phyloP scores from a whole-genome alignment of 2,329 filamentous ascomycete species.

The Trichoderma sp. region DNA sequence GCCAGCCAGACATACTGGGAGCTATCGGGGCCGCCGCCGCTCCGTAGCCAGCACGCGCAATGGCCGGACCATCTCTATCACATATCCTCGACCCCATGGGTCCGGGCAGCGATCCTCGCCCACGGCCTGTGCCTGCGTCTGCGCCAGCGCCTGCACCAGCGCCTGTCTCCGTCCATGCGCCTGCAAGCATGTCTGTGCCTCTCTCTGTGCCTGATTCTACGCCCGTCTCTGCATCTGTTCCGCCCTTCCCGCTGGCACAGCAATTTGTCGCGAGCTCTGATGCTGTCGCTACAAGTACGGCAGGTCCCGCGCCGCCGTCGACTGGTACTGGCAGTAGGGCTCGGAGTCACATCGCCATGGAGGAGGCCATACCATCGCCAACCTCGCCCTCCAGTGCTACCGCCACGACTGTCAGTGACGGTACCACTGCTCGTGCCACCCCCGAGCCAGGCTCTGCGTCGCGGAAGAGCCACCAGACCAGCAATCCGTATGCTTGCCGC shows the following conservation, averaged over 20 bases:
- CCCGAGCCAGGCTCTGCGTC: constrained; percentile 20
- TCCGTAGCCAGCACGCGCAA: constrained; percentile 30
- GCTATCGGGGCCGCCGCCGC: constrained; percentile 24
- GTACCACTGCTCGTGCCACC: not conserved
- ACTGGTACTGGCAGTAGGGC: not conserved
- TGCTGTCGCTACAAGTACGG: constrained; percentile 16
- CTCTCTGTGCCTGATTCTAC: not conserved
- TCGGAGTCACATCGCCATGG: constrained; percentile 12
- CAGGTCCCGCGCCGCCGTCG: not conserved
- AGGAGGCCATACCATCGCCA: constrained; percentile 3
- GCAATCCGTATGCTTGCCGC: constrained; percentile 53
- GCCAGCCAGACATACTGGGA: constrained; percentile 3
- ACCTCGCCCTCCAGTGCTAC: not conserved
- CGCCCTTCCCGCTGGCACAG: constrained; percentile 9
- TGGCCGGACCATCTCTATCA: constrained; percentile 40
- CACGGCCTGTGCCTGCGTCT: not conserved
- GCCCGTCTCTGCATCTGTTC: not conserved
- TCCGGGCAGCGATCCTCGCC: constrained; percentile 28
- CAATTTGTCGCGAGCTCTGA: not conserved
- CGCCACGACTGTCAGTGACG: not conserved
- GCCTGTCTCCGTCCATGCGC: constrained; percentile 1
- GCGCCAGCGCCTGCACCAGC: not conserved
- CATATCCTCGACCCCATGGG: constrained; percentile 40
- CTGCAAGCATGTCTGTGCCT: not conserved
- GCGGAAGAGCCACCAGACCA: constrained; percentile 34